Evolutionary conservation across 805 yeast genomes (phyloP).

Genomic region (Maudiozyma bulderi): DNA sequence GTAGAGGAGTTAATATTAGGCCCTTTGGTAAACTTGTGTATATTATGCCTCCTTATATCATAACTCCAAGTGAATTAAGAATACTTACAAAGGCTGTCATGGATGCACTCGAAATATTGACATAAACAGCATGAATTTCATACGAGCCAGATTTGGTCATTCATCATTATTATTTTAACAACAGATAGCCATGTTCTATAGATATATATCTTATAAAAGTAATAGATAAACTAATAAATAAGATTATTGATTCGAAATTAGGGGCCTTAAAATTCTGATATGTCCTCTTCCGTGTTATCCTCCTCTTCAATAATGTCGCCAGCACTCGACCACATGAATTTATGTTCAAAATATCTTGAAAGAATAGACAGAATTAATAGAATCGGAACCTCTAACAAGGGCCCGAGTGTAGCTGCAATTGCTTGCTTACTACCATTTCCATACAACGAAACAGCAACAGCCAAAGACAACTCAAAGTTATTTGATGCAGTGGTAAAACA

Average conservation of each 20-base stretch:
- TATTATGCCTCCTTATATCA: conserved; percentile 25
- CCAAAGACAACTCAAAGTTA: conserved; percentile 48
- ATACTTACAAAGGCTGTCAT: neutral
- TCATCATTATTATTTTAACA: too few relatives aligned
- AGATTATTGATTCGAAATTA: too few relatives aligned
- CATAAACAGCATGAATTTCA: too few relatives aligned
- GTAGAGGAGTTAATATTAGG: conserved; percentile 15
- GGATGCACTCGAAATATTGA: neutral
- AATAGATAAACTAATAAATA: too few relatives aligned
- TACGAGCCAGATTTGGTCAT: too few relatives aligned
- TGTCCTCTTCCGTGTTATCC: too few relatives aligned
- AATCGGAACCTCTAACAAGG: conserved; percentile 49
- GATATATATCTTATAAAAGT: too few relatives aligned
- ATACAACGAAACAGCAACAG: conserved; percentile 43
- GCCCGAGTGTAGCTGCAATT: conserved; percentile 52
- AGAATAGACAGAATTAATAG: conserved; percentile 32
- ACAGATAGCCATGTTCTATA: too few relatives aligned
- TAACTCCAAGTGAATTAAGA: conserved; percentile 10
- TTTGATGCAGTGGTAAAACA: conserved; percentile 50
- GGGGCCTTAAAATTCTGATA: too few relatives aligned
- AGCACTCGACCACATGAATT: conserved; percentile 18
- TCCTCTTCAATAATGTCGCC: too few relatives aligned
- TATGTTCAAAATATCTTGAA: conserved; percentile 28
- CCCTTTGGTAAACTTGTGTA: conserved; percentile 19
- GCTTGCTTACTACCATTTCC: conserved; percentile 45